A percentile compares a stretch with the other conserved stretches of the same genome.
Evolutionary conservation across 257 asterid genomes (phyloP).

Genomic region (Ajuga chamaepitys): DNA sequence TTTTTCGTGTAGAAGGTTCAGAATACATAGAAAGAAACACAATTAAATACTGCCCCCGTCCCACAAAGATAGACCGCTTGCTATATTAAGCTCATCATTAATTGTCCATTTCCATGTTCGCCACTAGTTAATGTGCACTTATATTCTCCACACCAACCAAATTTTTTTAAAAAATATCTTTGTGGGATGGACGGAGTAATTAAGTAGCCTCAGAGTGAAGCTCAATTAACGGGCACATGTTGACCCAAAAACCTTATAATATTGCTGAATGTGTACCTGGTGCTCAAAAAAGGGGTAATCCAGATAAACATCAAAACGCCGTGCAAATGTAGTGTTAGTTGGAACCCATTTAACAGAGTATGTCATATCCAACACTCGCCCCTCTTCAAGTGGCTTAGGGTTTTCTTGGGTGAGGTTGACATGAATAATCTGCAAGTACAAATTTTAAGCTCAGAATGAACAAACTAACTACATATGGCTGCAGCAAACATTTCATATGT

Average conservation of each 20-base stretch:
- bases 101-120: no score
- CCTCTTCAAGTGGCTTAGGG: conserved; percentile 78
- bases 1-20: not conserved
- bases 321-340: conserved; percentile 80
- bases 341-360: conserved; percentile 85
- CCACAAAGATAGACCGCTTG: no score
- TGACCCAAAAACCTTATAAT: not conserved
- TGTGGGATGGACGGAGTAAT: not conserved
- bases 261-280: conserved; percentile 49
- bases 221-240: not conserved
- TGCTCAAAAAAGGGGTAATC: conserved; percentile 98
- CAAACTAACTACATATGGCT: conserved; percentile 8
- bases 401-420: conserved; percentile 87
- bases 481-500: not conserved
- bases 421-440: conserved; percentile 71
- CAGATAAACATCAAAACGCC: conserved; percentile 90
- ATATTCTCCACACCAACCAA: no score
- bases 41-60: no score
- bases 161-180: no score
- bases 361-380: conserved; percentile 66
- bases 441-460: conserved; percentile 16
- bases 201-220: not conserved
- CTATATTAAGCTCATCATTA: no score
- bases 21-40: not conserved
- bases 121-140: no score